Conservation (phyloP, 1,284 basidiomycete species). For the Serendipita sp. region DNA sequence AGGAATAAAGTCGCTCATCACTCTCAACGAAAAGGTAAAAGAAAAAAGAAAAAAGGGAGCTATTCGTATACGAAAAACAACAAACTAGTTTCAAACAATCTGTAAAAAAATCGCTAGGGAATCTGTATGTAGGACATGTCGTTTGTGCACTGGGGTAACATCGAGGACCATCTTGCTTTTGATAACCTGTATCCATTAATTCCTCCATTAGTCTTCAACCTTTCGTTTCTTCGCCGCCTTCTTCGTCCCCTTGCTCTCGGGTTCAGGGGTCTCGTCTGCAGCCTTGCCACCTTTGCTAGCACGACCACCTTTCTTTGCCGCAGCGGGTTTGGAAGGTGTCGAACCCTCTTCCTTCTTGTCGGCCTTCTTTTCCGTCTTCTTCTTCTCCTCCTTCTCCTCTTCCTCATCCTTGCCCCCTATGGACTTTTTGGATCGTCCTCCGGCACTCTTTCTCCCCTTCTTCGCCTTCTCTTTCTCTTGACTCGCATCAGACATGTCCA, state of each 20-base stretch:
- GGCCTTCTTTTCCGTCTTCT: background rate
- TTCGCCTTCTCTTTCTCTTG: slow-evolving; percentile 15
- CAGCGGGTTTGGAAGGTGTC: background rate
- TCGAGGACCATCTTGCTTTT: background rate
- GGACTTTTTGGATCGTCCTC: slow-evolving; percentile 12
- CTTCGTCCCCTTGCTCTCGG: background rate
- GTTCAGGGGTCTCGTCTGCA: background rate
- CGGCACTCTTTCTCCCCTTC: slow-evolving; percentile 1
- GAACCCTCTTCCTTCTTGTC: background rate
- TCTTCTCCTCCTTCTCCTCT: background rate
- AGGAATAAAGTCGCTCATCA: too few relatives aligned
- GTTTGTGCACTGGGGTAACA: background rate
- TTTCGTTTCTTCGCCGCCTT: slow-evolving; percentile 19
- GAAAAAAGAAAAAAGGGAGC: too few relatives aligned
- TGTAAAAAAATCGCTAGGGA: too few relatives aligned
- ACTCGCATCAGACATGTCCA: slow-evolving; percentile 11
- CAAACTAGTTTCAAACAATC: too few relatives aligned
- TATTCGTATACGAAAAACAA: too few relatives aligned
- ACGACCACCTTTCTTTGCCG: background rate
- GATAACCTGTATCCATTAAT: background rate
- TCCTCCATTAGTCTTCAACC: background rate
- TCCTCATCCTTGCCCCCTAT: slow-evolving; percentile 16
- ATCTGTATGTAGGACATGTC: too few relatives aligned
- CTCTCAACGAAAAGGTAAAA: too few relatives aligned
- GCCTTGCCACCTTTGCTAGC: background rate